Conservation (phyloP, 208 protist genomes). For the Balamuthia mandrillaris region DNA sequence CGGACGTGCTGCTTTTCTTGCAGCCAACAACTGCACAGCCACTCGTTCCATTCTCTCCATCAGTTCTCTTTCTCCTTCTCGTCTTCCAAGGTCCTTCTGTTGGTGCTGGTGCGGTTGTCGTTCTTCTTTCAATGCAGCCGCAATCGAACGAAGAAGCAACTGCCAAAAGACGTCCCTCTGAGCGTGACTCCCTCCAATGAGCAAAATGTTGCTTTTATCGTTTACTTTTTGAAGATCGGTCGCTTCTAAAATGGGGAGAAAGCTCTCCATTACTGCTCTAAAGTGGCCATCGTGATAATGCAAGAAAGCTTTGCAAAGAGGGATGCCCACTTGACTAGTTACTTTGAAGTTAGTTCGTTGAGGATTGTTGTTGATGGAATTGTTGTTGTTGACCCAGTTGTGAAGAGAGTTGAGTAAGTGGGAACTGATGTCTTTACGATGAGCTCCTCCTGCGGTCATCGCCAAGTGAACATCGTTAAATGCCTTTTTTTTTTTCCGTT, state of each 20-base stretch:
- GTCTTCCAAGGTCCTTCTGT: too few species aligned
- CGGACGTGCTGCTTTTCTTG: too few species aligned
- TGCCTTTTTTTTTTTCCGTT: not conserved
- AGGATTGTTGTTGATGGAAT: not conserved
- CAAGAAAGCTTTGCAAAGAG: not conserved
- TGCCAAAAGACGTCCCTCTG: not conserved
- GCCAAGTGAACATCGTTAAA: conserved; percentile 3
- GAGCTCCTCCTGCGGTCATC: not conserved
- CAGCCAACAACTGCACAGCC: too few species aligned
- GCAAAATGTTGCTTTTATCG: not conserved
- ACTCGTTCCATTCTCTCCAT: too few species aligned
- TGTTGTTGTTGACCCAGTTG: not conserved
- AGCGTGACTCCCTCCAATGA: not conserved
- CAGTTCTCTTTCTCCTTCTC: too few species aligned
- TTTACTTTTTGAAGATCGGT: too few species aligned
- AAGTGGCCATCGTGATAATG: not conserved
- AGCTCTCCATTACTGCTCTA: not conserved
- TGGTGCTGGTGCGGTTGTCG: too few species aligned
- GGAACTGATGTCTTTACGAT: not conserved
- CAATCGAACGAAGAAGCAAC: not conserved
- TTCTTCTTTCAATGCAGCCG: too few species aligned
- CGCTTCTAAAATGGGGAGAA: not conserved
- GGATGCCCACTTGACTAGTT: not conserved
- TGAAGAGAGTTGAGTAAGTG: not conserved
- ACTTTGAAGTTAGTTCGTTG: too few species aligned